A percentile compares a stretch with the other conserved stretches of the same genome.
Evolutionary conservation across 805 yeast species (phyloP).

Genomic region (Candida ascalaphidarum): DNA sequence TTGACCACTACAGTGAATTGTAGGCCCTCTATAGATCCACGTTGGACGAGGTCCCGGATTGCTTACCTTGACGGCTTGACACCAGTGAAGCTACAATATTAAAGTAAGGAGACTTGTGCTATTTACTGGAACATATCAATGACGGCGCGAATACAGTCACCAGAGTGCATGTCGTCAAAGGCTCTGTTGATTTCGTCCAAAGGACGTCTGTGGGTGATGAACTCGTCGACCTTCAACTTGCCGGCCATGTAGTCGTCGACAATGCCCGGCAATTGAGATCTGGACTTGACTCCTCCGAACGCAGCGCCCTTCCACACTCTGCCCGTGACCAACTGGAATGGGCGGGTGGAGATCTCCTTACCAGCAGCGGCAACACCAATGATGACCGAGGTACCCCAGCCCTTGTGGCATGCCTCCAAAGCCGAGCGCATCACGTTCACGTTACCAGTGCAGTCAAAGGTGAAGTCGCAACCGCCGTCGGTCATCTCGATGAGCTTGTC

Average conservation of each 20-base stretch:
- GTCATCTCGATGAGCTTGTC: constrained; percentile 80
- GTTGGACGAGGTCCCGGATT: too few species aligned
- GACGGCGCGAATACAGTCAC: constrained; percentile 92
- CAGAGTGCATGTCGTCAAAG: constrained; percentile 90
- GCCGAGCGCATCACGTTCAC: constrained; percentile 93
- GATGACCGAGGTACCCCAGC: constrained; percentile 94
- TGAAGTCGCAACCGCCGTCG: constrained; percentile 94
- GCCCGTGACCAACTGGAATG: constrained; percentile 98
- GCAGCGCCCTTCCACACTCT: constrained; percentile 99
- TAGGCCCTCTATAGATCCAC: too few species aligned
- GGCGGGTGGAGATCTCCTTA: constrained; percentile 91
- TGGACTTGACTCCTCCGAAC: constrained; percentile 98
- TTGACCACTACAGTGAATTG: too few species aligned
- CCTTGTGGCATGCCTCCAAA: constrained; percentile 94
- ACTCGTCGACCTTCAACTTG: constrained; percentile 83
- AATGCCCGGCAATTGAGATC: constrained; percentile 86
- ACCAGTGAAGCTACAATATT: too few species aligned
- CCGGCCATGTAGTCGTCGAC: constrained; percentile 83
- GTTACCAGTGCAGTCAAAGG: constrained; percentile 98
- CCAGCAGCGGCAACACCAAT: constrained; percentile 99
- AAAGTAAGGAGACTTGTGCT: too few species aligned
- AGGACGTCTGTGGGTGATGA: constrained; percentile 82
- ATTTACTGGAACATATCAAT: constrained; percentile 39
- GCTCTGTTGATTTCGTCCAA: constrained; percentile 78
- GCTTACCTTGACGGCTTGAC: too few species aligned